phyloP scores from a whole-genome alignment of 1,139 yeast species.

The Geotrichum reessii region DNA sequence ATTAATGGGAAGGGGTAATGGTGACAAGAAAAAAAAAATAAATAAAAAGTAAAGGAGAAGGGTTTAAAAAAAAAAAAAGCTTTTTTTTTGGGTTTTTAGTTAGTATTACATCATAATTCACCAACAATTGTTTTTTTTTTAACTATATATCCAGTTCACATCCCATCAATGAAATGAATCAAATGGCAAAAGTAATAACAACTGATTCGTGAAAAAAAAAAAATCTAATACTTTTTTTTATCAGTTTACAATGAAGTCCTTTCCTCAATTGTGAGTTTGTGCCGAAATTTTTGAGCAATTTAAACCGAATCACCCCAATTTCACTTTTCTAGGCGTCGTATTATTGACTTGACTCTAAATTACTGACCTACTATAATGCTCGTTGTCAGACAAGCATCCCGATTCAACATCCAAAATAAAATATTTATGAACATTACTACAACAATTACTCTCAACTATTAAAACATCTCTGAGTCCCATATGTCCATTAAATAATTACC shows the following conservation, averaged over 20 bases:
- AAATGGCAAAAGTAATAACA: too few relatives aligned
- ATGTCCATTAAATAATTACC: not conserved
- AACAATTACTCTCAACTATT: not conserved
- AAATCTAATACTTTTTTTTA: too few relatives aligned
- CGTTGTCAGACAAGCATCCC: not conserved
- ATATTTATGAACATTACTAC: not conserved
- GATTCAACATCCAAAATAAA: not conserved
- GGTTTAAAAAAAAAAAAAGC: not conserved
- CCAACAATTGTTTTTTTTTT: too few relatives aligned
- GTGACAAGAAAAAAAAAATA: not conserved
- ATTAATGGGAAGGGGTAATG: not conserved
- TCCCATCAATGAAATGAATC: too few relatives aligned
- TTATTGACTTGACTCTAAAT: not conserved
- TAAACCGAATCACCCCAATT: not conserved
- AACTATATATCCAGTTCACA: too few relatives aligned
- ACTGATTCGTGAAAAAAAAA: too few relatives aligned
- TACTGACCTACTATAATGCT: not conserved
- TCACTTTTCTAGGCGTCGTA: not conserved
- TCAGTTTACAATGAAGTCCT: too few relatives aligned
- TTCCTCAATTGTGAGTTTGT: too few relatives aligned
- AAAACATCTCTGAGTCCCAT: conserved; percentile 21
- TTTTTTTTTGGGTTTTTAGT: not conserved
- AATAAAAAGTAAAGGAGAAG: not conserved
- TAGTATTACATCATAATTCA: not conserved
- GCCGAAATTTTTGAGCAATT: not conserved